Evolutionary conservation across 495 filamentous ascomycete genomes (phyloP).

Genomic region (Corynascus novoguineensis): DNA sequence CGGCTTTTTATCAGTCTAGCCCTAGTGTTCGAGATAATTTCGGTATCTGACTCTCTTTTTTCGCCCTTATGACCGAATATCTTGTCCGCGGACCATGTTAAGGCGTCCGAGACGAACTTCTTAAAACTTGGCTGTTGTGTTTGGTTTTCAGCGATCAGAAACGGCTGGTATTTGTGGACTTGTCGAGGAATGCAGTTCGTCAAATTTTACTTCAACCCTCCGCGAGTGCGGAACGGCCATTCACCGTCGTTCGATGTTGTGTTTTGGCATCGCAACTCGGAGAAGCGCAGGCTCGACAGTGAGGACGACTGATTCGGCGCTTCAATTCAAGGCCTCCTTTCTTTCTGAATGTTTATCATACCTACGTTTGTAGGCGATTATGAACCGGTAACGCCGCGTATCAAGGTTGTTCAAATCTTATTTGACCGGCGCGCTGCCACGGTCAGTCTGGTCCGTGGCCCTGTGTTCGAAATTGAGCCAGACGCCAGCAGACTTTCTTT

Average conservation of each 20-base stretch:
- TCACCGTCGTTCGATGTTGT: not conserved
- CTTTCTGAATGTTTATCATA: too few relatives aligned
- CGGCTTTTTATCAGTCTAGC: not conserved
- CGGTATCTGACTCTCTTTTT: not conserved
- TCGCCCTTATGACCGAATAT: not conserved
- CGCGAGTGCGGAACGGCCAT: not conserved
- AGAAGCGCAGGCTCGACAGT: not conserved
- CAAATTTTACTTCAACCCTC: not conserved
- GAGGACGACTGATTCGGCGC: too few relatives aligned
- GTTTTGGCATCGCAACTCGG: not conserved
- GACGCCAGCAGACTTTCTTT: not conserved
- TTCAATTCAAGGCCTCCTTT: too few relatives aligned
- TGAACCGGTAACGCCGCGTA: too few relatives aligned
- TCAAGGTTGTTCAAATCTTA: too few relatives aligned
- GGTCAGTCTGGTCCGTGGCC: not conserved
- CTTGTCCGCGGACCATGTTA: too few relatives aligned
- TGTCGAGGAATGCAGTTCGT: not conserved
- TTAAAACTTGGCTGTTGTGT: too few relatives aligned
- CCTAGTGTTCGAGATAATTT: too few relatives aligned
- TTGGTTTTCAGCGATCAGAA: too few relatives aligned
- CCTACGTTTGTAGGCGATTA: too few relatives aligned
- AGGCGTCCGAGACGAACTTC: too few relatives aligned
- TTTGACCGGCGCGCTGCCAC: not conserved
- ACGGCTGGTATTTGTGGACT: not conserved
- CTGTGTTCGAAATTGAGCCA: not conserved